Percentiles rank a stretch among this genome's conserved stretches.
Conservation (phyloP, 306 rosid genomes). For the Pyrus pyrifolia region DNA sequence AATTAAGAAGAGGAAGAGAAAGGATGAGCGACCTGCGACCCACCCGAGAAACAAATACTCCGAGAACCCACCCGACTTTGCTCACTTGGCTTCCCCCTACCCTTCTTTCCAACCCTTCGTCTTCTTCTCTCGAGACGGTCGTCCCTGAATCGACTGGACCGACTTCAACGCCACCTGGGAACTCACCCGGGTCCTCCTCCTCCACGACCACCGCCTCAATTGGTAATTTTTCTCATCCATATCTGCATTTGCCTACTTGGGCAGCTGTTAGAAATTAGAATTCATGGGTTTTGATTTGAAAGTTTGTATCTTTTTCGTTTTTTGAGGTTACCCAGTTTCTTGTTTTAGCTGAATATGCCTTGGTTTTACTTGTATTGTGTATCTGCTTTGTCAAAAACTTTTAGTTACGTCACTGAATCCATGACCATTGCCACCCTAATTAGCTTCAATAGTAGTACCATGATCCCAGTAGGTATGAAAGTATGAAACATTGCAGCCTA, state of each 20-base stretch:
- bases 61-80: constrained; percentile 72
- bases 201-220: constrained; percentile 38
- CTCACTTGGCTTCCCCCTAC: constrained; percentile 66
- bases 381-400: background rate
- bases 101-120: constrained; percentile 61
- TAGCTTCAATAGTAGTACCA: background rate
- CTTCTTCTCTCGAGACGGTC: constrained; percentile 15
- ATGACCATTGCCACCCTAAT: background rate
- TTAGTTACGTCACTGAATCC: background rate
- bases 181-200: constrained; percentile 52
- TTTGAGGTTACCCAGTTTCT: background rate
- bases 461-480: background rate
- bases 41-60: constrained; percentile 67
- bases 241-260: background rate
- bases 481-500: background rate
- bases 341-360: background rate
- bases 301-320: background rate
- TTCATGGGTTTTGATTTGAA: background rate
- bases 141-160: constrained; percentile 65
- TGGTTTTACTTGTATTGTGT: background rate
- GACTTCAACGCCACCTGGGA: constrained; percentile 83
- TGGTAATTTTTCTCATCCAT: constrained; percentile 22
- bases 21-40: constrained; percentile 29
- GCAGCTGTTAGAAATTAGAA: background rate
- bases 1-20: constrained; percentile 38